Evolutionary conservation across 768 basidiomycete genomes (phyloP), one percentile per base, ranked within the genome.

Genomic region (Russula ochroleuca): DNA sequence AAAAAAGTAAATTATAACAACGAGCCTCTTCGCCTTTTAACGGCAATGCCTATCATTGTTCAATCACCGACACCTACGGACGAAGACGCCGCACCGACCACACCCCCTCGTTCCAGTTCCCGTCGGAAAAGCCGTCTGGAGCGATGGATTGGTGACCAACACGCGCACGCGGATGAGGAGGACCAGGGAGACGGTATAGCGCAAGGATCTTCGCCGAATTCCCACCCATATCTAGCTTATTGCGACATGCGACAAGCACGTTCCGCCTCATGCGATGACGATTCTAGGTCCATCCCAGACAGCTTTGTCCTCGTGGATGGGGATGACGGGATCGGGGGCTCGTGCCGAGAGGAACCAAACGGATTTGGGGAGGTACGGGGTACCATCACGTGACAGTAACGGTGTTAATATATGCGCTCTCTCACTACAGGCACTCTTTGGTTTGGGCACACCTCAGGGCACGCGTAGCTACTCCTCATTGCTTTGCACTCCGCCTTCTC

Each of bases 141-240:
- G 41, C 75, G 71, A n/a, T 81, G 80, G 80, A 73, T 81, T 19
- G 72, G 69, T 3, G 80, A 81, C 23, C 75, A 79, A 57, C 76
- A 75, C 69, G 28, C 70, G 67, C 41, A 64, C 69, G 11, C 55
- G 67, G n/a, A 64, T 69, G 51, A 50, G 62, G 50, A 57, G 65
- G 41, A 55, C 67, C 41, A 56, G 67, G 33, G 67, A 69, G 62
- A 62, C 65, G 11, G 63, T 60, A 43, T 61, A 73, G 38, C 67
- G 68, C 43, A 70, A 71, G 57, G 70, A 68, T 54, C 52, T 45
- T 35, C 65, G 35, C 47, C 72, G 76, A 19, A 67, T 33, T 70
- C 74, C 56, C 72, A 77, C 58, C 76, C 78, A n/a, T 80, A 78
- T 68, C 75, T 78, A 53, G 76, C 78, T 0, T 78, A 78, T 51